Conservation (phyloP, 2,329 filamentous ascomycete genomes). For the Scedosporium dehoogii region DNA sequence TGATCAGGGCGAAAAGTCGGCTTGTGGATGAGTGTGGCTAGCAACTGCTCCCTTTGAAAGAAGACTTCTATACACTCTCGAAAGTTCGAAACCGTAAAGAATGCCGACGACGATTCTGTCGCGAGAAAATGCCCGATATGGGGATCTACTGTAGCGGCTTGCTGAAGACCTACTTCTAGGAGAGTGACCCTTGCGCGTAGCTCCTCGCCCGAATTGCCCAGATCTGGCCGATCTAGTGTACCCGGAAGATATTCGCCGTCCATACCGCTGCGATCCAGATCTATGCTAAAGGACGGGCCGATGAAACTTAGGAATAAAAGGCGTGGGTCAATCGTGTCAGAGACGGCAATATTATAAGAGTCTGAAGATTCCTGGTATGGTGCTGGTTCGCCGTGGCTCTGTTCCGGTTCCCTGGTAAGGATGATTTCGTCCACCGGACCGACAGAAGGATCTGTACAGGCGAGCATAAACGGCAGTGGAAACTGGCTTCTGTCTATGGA, state of each 20-base stretch:
- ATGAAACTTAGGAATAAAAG: not conserved
- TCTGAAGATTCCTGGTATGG: not conserved
- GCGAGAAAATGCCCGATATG: not conserved
- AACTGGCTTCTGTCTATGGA: not conserved
- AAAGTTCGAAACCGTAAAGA: not conserved
- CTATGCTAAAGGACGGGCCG: not conserved
- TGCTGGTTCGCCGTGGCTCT: not conserved
- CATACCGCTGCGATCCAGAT: not conserved
- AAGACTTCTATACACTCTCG: not conserved
- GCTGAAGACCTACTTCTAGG: not conserved
- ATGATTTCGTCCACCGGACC: not conserved
- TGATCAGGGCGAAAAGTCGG: not conserved
- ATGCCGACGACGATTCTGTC: not conserved
- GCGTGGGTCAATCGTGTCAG: not conserved
- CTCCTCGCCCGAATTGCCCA: not conserved
- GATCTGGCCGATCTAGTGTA: not conserved
- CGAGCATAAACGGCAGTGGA: not conserved
- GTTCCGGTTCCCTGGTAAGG: not conserved
- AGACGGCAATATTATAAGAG: not conserved
- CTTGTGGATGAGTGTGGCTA: not conserved
- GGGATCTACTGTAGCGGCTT: not conserved
- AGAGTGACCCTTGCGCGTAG: not conserved
- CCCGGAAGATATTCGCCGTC: not conserved
- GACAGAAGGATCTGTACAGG: not conserved
- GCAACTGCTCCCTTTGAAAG: not conserved